Conservation (phyloP, 768 basidiomycete species). For the Leccinum truebloodii region DNA sequence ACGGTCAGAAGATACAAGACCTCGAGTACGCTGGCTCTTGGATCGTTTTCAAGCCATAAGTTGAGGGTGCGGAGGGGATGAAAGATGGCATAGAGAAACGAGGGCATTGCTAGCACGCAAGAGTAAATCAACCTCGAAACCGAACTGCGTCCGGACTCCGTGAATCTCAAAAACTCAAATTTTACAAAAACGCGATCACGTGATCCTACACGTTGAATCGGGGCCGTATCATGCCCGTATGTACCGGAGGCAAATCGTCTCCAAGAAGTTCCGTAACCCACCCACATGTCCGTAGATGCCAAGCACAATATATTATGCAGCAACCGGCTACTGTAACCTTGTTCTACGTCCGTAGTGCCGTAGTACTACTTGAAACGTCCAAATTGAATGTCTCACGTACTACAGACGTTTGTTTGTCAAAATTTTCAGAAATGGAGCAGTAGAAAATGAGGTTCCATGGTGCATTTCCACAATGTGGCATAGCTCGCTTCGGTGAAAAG, state of each 20-base stretch:
- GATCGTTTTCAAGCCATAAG: slow-evolving; percentile 48
- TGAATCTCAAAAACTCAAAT: slow-evolving; percentile 3
- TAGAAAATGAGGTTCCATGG: too few relatives aligned
- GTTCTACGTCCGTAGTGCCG: too few relatives aligned
- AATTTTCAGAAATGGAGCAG: too few relatives aligned
- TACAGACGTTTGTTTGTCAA: too few relatives aligned
- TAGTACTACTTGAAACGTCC: too few relatives aligned
- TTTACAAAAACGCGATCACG: slow-evolving; percentile 18
- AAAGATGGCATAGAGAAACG: slow-evolving; percentile 40
- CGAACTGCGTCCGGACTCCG: neutral
- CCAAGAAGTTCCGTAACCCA: too few relatives aligned
- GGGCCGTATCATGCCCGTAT: too few relatives aligned
- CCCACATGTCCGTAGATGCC: too few relatives aligned
- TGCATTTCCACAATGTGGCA: neutral
- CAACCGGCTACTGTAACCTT: too few relatives aligned
- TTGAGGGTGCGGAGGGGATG: slow-evolving; percentile 56
- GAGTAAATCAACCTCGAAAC: neutral
- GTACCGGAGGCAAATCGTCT: too few relatives aligned
- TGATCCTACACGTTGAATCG: slow-evolving; percentile 6
- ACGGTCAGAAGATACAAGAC: slow-evolving; percentile 65
- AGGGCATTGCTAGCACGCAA: slow-evolving; percentile 20
- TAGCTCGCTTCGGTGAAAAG: neutral
- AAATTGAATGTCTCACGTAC: too few relatives aligned
- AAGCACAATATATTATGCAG: too few relatives aligned
- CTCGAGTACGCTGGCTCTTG: slow-evolving; percentile 53